Percentiles rank a stretch among this genome's conserved stretches.
phyloP scores from a whole-genome alignment of 768 basidiomycete genomes.

The Serendipita vermifera region DNA sequence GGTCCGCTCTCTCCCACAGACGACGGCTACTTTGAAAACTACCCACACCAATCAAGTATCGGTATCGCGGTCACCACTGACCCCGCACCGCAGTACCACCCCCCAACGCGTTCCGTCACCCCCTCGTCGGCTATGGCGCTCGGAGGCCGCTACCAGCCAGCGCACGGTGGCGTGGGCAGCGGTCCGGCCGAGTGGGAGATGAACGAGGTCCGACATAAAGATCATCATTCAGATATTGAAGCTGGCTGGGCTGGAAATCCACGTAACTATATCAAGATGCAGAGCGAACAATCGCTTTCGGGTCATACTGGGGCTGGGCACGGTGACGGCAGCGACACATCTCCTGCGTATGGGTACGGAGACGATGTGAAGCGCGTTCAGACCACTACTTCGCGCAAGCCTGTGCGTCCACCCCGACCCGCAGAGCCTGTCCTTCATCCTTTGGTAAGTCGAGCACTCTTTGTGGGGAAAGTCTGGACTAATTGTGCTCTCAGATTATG shows the following conservation, averaged over 20 bases:
- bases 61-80: constrained; percentile 1
- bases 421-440: not conserved
- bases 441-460: not conserved
- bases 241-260: not conserved
- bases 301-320: not conserved
- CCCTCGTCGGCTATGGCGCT: not conserved
- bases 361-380: not conserved
- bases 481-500: not conserved
- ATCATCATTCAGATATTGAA: not conserved
- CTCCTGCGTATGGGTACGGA: no score
- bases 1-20: not conserved
- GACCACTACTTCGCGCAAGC: not conserved
- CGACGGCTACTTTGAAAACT: not conserved
- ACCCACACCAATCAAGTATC: not conserved
- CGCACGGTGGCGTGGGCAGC: not conserved
- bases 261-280: not conserved
- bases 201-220: not conserved
- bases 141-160: not conserved
- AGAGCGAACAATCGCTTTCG: not conserved
- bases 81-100: not conserved
- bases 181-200: constrained; percentile 3
- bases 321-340: not conserved
- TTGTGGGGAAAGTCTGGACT: not conserved
- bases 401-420: not conserved
- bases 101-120: not conserved